These are phyloP conservation scores for Aegilops tauschii DNA, from an alignment of 176 grass and related monocot species.

Conservation along the genomic window DNA sequence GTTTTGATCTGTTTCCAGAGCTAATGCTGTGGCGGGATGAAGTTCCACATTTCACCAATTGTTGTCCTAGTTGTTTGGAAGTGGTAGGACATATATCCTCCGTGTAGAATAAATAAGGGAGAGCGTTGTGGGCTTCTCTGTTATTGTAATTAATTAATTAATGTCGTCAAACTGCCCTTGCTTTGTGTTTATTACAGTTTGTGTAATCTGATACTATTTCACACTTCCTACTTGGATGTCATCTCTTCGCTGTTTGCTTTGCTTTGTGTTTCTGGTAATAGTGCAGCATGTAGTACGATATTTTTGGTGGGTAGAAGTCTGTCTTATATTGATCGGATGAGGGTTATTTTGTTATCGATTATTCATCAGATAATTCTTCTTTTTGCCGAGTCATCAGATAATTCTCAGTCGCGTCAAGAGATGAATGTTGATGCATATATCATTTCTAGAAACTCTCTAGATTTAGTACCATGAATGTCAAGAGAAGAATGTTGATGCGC, in stretches of 20 bases:
- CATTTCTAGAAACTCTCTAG: too few relatives aligned
- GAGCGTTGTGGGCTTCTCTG: conserved; percentile 1
- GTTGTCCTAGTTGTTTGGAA: conserved; percentile 12
- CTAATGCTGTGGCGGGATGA: conserved; percentile 21
- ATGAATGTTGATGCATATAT: too few relatives aligned
- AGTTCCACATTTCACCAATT: conserved; percentile 25
- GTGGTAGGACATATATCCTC: conserved; percentile 3
- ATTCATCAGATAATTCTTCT: neutral
- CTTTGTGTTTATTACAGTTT: neutral
- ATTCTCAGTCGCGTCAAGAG: neutral
- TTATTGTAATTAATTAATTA: conserved; percentile 26
- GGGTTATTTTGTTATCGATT: neutral
- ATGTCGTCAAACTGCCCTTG: neutral
- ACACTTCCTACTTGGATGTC: neutral
- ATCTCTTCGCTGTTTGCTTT: neutral
- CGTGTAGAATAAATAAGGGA: conserved; percentile 40
- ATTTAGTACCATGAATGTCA: too few relatives aligned
- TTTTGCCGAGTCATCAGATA: neutral
- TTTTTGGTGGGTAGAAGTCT: too few relatives aligned
- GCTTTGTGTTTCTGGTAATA: neutral
- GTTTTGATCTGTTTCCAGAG: conserved; percentile 43
- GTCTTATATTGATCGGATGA: neutral
- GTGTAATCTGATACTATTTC: neutral
- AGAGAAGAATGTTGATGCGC: too few relatives aligned
- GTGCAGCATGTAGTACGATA: too few relatives aligned